Conservation (phyloP, 495 filamentous ascomycete genomes). For the Penicillium bialowiezense region DNA sequence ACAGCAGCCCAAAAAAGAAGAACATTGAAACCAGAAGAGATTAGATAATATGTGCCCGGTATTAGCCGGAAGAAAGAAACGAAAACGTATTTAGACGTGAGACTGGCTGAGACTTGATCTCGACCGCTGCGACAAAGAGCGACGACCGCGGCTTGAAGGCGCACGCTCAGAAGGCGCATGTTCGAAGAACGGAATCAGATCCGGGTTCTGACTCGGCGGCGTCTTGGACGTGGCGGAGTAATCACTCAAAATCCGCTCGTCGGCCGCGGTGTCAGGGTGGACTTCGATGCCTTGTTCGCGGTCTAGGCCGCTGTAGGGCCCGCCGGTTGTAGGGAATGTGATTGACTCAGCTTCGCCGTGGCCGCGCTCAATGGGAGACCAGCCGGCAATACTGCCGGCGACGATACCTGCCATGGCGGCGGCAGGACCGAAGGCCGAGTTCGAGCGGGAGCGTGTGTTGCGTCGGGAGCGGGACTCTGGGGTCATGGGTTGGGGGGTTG, state of each 20-base stretch:
- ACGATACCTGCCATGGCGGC: constrained; percentile 83
- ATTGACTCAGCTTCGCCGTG: constrained; percentile 50
- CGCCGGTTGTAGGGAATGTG: constrained; percentile 40
- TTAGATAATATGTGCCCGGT: background rate
- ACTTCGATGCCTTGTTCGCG: constrained; percentile 52
- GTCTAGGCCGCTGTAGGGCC: constrained; percentile 46
- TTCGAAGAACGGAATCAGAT: constrained; percentile 51
- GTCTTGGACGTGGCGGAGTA: constrained; percentile 37
- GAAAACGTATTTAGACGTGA: constrained; percentile 13
- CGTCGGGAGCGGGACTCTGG: constrained; percentile 71
- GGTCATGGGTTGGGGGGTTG: constrained; percentile 53
- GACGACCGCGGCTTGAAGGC: constrained; percentile 36
- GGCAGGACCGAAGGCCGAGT: constrained; percentile 79
- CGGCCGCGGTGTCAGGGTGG: constrained; percentile 54
- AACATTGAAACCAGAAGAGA: background rate
- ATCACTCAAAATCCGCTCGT: constrained; percentile 53
- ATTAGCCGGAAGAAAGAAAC: background rate
- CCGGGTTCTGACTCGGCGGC: constrained; percentile 60
- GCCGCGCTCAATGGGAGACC: constrained; percentile 76
- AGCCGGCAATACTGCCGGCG: constrained; percentile 81
- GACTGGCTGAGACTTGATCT: constrained; percentile 38
- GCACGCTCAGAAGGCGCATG: constrained; percentile 39
- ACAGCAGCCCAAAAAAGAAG: too few relatives aligned
- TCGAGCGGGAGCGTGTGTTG: constrained; percentile 77
- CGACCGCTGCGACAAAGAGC: constrained; percentile 39